Base-by-base conservation (phyloP, 768 basidiomycete species). In the Psilocybe cubensis region DNA sequence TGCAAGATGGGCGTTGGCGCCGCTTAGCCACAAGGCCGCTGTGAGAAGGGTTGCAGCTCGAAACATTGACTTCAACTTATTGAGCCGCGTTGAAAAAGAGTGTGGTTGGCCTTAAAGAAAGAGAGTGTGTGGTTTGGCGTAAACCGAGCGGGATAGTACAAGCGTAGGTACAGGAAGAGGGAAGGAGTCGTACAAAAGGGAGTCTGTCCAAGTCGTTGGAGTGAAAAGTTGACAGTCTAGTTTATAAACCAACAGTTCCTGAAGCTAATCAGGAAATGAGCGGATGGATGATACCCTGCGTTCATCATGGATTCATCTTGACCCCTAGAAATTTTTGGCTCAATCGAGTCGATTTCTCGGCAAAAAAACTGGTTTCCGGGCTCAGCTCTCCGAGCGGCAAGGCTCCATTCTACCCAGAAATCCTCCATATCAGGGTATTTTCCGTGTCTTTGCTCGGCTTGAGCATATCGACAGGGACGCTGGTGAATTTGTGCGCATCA, bases 1-100 rank as follows among this genome's bases (percentile, higher is more conserved):
- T 31, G 75, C 76, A 51, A 82, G 57, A 68, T 82, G 81, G 27
- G 77, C 79, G 21, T 66, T 63, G 27, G 66, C 72, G 48, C 45
- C 38, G 27, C 58, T 60, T 40, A 63, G 27, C 51, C 46, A 59
- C 11, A 62, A 27, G 18, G 56, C 48, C 46, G 61, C 56, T 53
- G 57, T 54, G 41, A 66, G 43, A 33, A 64, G 54, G 18, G 57
- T 29, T 24, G 47, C 40, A 49, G 52, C 38, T 49, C 49, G 54
- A 33, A 57, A 14, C 63, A 61, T 64, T 45, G 54, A 27, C n/a
- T n/a, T n/a, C n/a, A n/a, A n/a, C n/a, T n/a, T n/a, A n/a, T n/a
- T n/a, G n/a, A n/a, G n/a, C n/a, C n/a, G n/a, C n/a, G n/a, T n/a
- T n/a, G n/a, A n/a, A n/a, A n/a, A n/a, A n/a, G n/a, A n/a, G n/a